Conservation (phyloP, 371 early-diverging fungal species). For the Lichtheimia ramosa region DNA sequence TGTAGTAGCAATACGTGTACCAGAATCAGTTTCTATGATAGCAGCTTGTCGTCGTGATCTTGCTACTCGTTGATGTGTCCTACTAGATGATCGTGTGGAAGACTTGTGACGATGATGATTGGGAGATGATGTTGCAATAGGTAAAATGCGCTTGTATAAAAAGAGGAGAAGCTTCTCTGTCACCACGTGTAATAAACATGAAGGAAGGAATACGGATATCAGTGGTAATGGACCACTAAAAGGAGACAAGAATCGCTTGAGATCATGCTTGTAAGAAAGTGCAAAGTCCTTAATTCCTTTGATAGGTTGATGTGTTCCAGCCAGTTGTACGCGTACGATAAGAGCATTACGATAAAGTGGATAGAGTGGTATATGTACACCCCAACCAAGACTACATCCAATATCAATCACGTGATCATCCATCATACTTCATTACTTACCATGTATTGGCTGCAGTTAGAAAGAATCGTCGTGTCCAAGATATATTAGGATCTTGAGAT, state of each 20-base stretch:
- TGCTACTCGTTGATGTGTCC: not conserved
- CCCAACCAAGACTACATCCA: slow-evolving; percentile 4
- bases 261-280: slow-evolving; percentile 39
- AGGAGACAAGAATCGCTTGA: slow-evolving; percentile 35
- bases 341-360: slow-evolving; percentile 57
- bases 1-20: not conserved
- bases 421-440: not conserved
- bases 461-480: not conserved
- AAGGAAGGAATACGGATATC: slow-evolving; percentile 50
- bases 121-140: slow-evolving; percentile 1
- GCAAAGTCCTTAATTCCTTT: slow-evolving; percentile 28
- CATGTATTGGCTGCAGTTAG: slow-evolving; percentile 5
- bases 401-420: too few species aligned
- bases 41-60: too few species aligned
- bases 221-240: slow-evolving; percentile 26
- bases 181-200: slow-evolving; percentile 45
- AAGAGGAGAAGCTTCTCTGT: slow-evolving; percentile 53
- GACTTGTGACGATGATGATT: slow-evolving; percentile 15
- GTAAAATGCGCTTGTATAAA: slow-evolving; percentile 35
- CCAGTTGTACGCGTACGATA: slow-evolving; percentile 52
- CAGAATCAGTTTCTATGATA: not conserved
- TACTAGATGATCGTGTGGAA: not conserved
- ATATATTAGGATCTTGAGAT: too few species aligned
- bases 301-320: slow-evolving; percentile 17
- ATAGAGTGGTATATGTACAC: slow-evolving; percentile 50